Base-by-base conservation (phyloP, 306 rosid genomes). In the Quercus alba region DNA sequence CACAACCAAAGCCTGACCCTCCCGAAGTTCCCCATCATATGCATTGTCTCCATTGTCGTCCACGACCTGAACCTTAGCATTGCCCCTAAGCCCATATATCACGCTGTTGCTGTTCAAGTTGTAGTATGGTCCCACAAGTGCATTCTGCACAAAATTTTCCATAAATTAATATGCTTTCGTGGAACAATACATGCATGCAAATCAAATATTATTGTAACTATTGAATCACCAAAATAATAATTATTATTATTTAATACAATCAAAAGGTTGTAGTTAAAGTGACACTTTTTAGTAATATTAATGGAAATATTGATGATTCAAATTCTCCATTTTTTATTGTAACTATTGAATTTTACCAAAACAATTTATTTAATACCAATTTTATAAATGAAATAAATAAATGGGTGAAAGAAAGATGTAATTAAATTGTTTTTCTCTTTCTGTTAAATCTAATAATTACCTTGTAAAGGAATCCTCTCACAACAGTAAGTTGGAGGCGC, bases 391-490 rank as follows among this genome's bases (percentile, higher is more conserved):
- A 41, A 7, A 41, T 41, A 41, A 41, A 7, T 41, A 41, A 8
- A 8, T 41, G 1, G 1, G 11, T 8, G 46, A 41, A 8, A 41
- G 46, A 41, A 2, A 41, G 46, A 41, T 8, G 1, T 41, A 41
- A 41, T 41, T 7, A 41, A 7, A 41, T 41, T 41, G 28, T 41
- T 5, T 33, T 0, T 33, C 8, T 5, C 41, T 33, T 33, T 31
- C 6, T 5, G 1, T 33, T 33, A 41, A 41, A 41, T 41, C 3
- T 41, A 2, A 41, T 8, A 41, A 41, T 41, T 75, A 83, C 86
- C 61, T 33, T 51, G 68, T 83, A 79, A 64, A 83, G 86, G 55
- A 83, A 83, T 61, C 86, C 86, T 70, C 77, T 69, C 68, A 79
- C 86, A 44, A 80, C 86, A 28, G 78, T 80, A 51, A 83, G 86